phyloP scores from a whole-genome alignment of 2,329 filamentous ascomycete species.

The Pseudogymnoascus sp. region DNA sequence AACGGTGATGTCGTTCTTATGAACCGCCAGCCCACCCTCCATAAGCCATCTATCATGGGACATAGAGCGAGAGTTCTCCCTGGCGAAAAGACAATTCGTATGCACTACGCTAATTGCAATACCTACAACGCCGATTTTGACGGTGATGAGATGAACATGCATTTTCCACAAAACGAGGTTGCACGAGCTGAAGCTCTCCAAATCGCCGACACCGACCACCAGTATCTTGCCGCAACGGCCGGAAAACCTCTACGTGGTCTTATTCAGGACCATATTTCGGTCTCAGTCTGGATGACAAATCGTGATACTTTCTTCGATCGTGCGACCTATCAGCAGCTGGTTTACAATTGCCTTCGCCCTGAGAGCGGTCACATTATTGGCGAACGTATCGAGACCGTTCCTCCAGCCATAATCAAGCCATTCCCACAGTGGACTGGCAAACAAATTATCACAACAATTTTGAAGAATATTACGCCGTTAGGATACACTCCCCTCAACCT shows the following conservation, averaged over 20 bases:
- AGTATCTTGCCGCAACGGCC: slow-evolving; percentile 88
- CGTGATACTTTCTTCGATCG: slow-evolving; percentile 85
- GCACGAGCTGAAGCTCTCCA: slow-evolving; percentile 87
- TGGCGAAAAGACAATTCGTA: slow-evolving; percentile 93
- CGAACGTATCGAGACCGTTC: slow-evolving; percentile 72
- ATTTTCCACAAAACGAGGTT: slow-evolving; percentile 95
- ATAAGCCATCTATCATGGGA: slow-evolving; percentile 99
- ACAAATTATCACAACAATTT: slow-evolving; percentile 84
- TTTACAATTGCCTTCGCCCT: slow-evolving; percentile 82
- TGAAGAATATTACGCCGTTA: slow-evolving; percentile 81
- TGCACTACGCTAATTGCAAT: slow-evolving; percentile 99
- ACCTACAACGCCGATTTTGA: slow-evolving; percentile 99
- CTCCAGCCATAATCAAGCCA: slow-evolving; percentile 77
- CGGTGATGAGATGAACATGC: slow-evolving; percentile 99
- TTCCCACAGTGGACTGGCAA: slow-evolving; percentile 86
- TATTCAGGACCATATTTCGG: slow-evolving; percentile 97
- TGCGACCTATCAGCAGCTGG: slow-evolving; percentile 84
- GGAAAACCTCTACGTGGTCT: slow-evolving; percentile 90
- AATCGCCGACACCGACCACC: slow-evolving; percentile 92
- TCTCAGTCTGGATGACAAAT: slow-evolving; percentile 83
- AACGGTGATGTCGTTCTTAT: slow-evolving; percentile 97
- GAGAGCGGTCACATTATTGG: slow-evolving; percentile 82
- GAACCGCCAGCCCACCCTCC: slow-evolving; percentile 96
- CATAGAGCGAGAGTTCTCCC: slow-evolving; percentile 87
- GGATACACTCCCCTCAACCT: slow-evolving; percentile 72